Evolutionary conservation across 345 rosid genomes (phyloP).

Genomic region (Turnera subulata): DNA sequence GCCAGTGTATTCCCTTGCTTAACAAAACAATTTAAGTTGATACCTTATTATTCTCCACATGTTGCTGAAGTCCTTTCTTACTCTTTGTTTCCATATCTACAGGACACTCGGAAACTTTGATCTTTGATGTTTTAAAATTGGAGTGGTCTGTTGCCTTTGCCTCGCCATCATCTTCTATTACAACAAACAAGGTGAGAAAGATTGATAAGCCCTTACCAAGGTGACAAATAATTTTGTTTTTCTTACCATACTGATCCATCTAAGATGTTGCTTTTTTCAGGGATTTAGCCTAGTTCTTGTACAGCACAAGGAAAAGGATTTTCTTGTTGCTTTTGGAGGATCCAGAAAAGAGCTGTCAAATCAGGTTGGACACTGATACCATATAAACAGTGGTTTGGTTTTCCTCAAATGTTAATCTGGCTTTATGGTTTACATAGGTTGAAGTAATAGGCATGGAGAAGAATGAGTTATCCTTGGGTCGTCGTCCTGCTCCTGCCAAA

Average conservation of each 20-base stretch:
- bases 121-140: conserved; percentile 63
- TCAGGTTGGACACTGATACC: conserved; percentile 53
- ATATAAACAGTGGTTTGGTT: background rate
- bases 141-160: conserved; percentile 86
- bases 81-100: conserved; percentile 15
- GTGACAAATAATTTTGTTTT: no score
- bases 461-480: conserved; percentile 51
- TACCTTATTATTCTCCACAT: no score
- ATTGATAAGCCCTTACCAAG: no score
- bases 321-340: conserved; percentile 96
- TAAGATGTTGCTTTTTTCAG: conserved; percentile 32
- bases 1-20: no score
- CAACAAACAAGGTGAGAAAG: conserved; percentile 58
- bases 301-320: conserved; percentile 86
- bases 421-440: conserved; percentile 41
- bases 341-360: conserved; percentile 78
- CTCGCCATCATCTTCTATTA: conserved; percentile 67
- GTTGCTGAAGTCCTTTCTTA: background rate
- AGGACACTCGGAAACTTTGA: conserved; percentile 88
- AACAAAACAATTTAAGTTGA: no score
- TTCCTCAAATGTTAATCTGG: conserved; percentile 3
- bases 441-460: conserved; percentile 73
- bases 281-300: conserved; percentile 88
- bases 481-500: conserved; percentile 46
- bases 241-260: background rate